Percentiles rank a stretch among this genome's conserved stretches.
Conservation (phyloP, 192 early-diverging fungal genomes). For the Backusella luteola region DNA sequence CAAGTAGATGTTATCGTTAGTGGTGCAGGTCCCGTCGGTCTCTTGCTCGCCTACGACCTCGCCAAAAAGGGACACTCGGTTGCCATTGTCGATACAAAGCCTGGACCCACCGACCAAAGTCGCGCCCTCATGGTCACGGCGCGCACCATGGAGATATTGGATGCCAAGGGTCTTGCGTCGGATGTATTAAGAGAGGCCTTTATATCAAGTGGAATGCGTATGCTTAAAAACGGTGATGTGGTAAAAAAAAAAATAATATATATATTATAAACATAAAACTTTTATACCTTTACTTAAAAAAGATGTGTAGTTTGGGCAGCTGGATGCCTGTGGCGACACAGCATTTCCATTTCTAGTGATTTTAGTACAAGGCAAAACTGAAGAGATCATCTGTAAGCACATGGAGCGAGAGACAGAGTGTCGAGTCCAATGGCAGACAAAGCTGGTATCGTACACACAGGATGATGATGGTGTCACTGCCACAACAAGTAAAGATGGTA, state of each 20-base stretch:
- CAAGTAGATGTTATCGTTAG: conserved; percentile 13
- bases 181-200: background rate
- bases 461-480: conserved; percentile 9
- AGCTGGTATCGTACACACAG: conserved; percentile 19
- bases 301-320: background rate
- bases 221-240: background rate
- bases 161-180: background rate
- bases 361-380: conserved; percentile 18
- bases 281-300: background rate
- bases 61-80: conserved; percentile 11
- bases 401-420: background rate
- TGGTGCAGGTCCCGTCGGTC: conserved; percentile 23
- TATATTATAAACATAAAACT: background rate
- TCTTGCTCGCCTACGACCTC: conserved; percentile 20
- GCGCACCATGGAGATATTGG: conserved; percentile 18
- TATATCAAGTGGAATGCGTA: background rate
- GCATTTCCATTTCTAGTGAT: conserved; percentile 12
- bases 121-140: conserved; percentile 14
- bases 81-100: conserved; percentile 6
- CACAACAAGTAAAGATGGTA: background rate
- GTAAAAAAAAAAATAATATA: background rate
- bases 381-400: background rate
- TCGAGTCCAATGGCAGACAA: conserved; percentile 6
- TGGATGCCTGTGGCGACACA: conserved; percentile 13
- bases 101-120: conserved; percentile 9